These are phyloP conservation scores for Tylopilus sp. DNA, from an alignment of 1,284 basidiomycete genomes.

Conservation along the genomic window DNA sequence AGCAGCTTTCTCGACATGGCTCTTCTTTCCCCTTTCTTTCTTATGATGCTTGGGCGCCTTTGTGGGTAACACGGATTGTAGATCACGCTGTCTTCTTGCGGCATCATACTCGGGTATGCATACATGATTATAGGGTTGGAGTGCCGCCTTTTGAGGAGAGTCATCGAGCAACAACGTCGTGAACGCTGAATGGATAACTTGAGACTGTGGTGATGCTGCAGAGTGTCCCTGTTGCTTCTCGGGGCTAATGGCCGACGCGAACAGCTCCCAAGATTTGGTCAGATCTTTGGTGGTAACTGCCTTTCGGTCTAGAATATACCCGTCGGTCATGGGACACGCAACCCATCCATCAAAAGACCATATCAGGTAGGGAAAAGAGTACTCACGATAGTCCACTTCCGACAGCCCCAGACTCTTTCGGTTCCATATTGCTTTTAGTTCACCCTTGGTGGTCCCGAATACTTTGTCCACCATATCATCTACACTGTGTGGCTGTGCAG, in stretches of 20 bases:
- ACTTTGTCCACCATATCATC: slow-evolving; percentile 61
- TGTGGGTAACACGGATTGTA: slow-evolving; percentile 27
- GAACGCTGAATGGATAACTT: slow-evolving; percentile 48
- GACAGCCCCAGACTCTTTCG: slow-evolving; percentile 70
- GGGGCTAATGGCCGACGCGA: slow-evolving; percentile 12
- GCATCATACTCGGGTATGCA: slow-evolving; percentile 67
- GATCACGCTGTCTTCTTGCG: slow-evolving; percentile 43
- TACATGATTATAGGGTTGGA: slow-evolving; percentile 81
- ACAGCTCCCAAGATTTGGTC: slow-evolving; percentile 59
- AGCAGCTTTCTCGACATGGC: not conserved
- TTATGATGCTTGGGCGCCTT: slow-evolving; percentile 12
- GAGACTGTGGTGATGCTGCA: slow-evolving; percentile 4
- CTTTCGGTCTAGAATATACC: slow-evolving; percentile 49
- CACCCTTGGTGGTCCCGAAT: slow-evolving; percentile 44
- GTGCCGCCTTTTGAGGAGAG: slow-evolving; percentile 68
- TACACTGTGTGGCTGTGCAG: slow-evolving; percentile 79
- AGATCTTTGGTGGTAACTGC: slow-evolving; percentile 75
- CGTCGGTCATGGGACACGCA: slow-evolving; percentile 2
- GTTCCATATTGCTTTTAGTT: slow-evolving; percentile 70
- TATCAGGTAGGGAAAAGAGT: not conserved
- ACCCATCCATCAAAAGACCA: not conserved
- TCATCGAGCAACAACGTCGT: slow-evolving; percentile 83
- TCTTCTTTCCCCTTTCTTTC: slow-evolving; percentile 8
- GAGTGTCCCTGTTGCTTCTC: not conserved
- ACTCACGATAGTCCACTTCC: slow-evolving; percentile 58